phyloP scores from a whole-genome alignment of 495 filamentous ascomycete species.

The Massariosphaeria phaeospora region DNA sequence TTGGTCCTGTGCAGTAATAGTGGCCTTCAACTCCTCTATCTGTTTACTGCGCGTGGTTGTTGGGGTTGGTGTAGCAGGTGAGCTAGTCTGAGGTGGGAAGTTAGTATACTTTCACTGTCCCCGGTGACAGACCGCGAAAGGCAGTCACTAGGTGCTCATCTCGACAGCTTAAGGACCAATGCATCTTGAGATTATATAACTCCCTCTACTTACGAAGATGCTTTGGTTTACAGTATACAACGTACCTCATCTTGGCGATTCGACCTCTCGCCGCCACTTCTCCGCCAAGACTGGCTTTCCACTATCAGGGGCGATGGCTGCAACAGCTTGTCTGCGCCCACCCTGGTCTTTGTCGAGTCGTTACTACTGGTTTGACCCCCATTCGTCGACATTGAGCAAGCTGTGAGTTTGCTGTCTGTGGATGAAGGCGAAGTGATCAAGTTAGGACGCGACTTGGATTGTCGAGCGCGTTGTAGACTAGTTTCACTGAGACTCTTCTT shows the following conservation, averaged over 20 bases:
- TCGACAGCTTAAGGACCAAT: no score
- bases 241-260: constrained; percentile 25
- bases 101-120: constrained; percentile 4
- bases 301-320: constrained; percentile 31
- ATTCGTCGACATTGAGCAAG: constrained; percentile 30
- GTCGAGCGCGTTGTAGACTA: constrained; percentile 22
- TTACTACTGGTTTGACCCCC: constrained; percentile 20
- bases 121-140: no score
- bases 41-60: constrained; percentile 9
- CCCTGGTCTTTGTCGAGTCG: constrained; percentile 20
- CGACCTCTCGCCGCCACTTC: not conserved
- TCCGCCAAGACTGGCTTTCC: constrained; percentile 22
- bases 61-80: constrained; percentile 13
- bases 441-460: constrained; percentile 26
- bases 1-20: constrained; percentile 25
- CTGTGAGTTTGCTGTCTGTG: constrained; percentile 31
- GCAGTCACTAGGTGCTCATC: no score
- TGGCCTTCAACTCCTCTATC: constrained; percentile 29
- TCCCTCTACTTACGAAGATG: constrained; percentile 1
- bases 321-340: constrained; percentile 20
- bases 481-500: constrained; percentile 28
- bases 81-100: constrained; percentile 5
- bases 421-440: constrained; percentile 26
- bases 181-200: not conserved
- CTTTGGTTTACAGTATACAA: constrained; percentile 5